Evolutionary conservation across 768 basidiomycete genomes (phyloP).

Genomic region (Lactarius trivialis): DNA sequence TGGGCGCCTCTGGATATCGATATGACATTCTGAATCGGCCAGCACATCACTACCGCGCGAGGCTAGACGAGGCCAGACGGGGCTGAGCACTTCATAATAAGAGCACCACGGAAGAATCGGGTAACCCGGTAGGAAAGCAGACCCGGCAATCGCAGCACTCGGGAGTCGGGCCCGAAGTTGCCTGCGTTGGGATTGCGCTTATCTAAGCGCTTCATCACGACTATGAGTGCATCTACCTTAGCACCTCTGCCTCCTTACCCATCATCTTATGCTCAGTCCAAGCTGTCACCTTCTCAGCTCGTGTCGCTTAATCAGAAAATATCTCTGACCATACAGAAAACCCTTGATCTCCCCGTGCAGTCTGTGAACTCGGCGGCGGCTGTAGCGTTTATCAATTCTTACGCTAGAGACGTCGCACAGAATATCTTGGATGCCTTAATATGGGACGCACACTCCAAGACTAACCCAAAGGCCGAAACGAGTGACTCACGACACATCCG

Average conservation of each 20-base stretch:
- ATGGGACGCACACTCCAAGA: constrained; percentile 38
- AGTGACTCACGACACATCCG: constrained; percentile 41
- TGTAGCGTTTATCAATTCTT: constrained; percentile 48
- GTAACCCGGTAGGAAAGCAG: too few species aligned
- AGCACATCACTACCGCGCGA: too few species aligned
- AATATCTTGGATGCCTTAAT: constrained; percentile 49
- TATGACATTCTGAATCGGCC: neutral
- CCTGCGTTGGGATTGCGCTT: neutral
- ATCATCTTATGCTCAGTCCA: constrained; percentile 40
- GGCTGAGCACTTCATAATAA: neutral
- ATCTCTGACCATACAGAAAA: constrained; percentile 39
- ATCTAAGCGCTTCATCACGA: neutral
- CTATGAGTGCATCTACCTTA: constrained; percentile 18
- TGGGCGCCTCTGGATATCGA: too few species aligned
- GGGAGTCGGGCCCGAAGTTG: neutral
- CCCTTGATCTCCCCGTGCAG: constrained; percentile 41
- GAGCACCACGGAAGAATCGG: neutral
- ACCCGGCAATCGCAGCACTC: too few species aligned
- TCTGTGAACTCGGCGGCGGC: constrained; percentile 43
- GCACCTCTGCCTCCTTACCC: constrained; percentile 50
- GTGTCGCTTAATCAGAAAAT: constrained; percentile 44
- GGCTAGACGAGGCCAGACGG: neutral
- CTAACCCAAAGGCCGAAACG: constrained; percentile 8
- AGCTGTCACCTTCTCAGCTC: constrained; percentile 47
- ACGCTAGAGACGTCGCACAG: constrained; percentile 50